phyloP scores from a whole-genome alignment of 805 yeast species.

The Starmerella davenportii region DNA sequence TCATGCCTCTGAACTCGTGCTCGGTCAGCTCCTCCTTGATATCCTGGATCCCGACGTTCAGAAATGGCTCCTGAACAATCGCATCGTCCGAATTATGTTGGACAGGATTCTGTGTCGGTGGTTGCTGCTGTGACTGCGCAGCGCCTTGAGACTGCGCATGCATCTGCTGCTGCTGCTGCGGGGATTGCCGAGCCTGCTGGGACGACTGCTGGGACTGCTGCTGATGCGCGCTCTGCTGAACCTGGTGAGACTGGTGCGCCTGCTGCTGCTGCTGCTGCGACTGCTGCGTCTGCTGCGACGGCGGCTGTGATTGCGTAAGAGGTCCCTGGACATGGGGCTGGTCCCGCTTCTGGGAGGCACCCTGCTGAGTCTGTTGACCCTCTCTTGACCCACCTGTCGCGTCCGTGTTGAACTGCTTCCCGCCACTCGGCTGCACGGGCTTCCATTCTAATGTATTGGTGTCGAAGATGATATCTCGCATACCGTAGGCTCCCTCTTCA shows the following conservation, averaged over 20 bases:
- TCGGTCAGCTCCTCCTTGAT: slow-evolving; percentile 5
- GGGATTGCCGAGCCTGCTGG: background rate
- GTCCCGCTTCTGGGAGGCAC: background rate
- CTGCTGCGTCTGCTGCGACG: background rate
- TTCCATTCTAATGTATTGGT: slow-evolving; percentile 5
- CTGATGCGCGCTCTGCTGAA: background rate
- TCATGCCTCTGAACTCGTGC: slow-evolving; percentile 4
- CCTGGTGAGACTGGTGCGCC: background rate
- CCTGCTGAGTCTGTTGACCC: background rate
- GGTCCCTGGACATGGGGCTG: background rate
- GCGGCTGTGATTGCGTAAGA: background rate
- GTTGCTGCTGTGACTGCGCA: background rate
- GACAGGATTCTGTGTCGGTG: background rate
- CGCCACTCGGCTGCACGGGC: background rate
- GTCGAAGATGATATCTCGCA: slow-evolving; percentile 5
- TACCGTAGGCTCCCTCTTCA: background rate
- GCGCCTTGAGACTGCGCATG: background rate
- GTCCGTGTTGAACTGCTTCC: background rate
- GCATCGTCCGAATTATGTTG: background rate
- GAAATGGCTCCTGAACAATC: background rate
- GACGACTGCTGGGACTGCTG: background rate
- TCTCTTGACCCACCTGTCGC: background rate
- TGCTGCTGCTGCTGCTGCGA: background rate
- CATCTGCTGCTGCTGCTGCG: background rate
- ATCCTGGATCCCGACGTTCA: background rate